Percentiles rank a stretch among this genome's conserved stretches.
These are phyloP conservation scores for Trichoderma pleuroti DNA, from an alignment of 2,329 filamentous ascomycete species.

Conservation along the genomic window DNA sequence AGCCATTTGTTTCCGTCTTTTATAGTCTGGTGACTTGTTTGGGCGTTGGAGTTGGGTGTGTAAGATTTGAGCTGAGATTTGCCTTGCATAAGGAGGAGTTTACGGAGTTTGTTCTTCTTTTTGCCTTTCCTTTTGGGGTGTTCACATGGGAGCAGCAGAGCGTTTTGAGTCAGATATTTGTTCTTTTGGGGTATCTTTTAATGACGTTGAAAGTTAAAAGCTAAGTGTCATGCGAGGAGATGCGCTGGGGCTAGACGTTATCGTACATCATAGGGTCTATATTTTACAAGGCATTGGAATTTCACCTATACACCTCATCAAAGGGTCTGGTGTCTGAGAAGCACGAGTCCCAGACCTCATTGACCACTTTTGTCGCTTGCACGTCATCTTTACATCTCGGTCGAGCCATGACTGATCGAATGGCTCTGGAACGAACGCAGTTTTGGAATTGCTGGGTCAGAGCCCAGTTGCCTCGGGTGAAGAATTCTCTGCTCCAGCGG, in stretches of 20 bases:
- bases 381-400: conserved; percentile 80
- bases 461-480: conserved; percentile 79
- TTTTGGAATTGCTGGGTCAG: conserved; percentile 91
- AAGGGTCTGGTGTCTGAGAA: conserved; percentile 93
- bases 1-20: conserved; percentile 16
- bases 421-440: conserved; percentile 79
- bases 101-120: conserved; percentile 11
- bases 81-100: conserved; percentile 28
- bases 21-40: conserved; percentile 1
- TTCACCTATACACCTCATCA: conserved; percentile 86
- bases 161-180: conserved; percentile 1
- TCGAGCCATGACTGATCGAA: conserved; percentile 72
- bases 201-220: conserved; percentile 18
- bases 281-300: conserved; percentile 8
- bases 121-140: background rate
- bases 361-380: conserved; percentile 83
- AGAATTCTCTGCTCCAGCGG: conserved; percentile 81
- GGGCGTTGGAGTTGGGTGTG: conserved; percentile 7
- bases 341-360: conserved; percentile 98
- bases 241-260: conserved; percentile 22
- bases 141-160: background rate
- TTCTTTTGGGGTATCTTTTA: conserved; percentile 22
- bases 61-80: conserved; percentile 12
- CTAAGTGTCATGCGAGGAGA: conserved; percentile 19
- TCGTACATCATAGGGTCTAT: conserved; percentile 25